These are phyloP conservation scores for Rhodosorus marinus DNA, from an alignment of 23 red algal species.

Conservation along the genomic window DNA sequence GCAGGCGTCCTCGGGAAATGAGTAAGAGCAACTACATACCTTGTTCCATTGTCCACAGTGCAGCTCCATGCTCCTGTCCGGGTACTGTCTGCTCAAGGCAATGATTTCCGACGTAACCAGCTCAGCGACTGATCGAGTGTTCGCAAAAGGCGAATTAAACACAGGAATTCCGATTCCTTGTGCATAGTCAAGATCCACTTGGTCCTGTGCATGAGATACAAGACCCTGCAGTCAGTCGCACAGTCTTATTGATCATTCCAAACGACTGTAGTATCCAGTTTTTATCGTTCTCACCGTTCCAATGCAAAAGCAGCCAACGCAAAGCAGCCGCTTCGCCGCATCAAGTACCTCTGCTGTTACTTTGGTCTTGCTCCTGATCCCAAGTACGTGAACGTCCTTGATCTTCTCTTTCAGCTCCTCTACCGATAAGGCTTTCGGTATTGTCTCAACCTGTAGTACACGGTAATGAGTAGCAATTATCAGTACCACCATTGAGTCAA, in stretches of 20 bases:
- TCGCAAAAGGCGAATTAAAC: slow-evolving; percentile 72
- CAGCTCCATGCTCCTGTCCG: slow-evolving; percentile 22
- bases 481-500: neutral
- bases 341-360: slow-evolving; percentile 30
- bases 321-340: slow-evolving; percentile 30
- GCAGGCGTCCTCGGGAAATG: too few relatives aligned
- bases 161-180: slow-evolving; percentile 54
- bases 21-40: too few relatives aligned
- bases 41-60: slow-evolving; percentile 62
- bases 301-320: slow-evolving; percentile 82
- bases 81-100: slow-evolving; percentile 25
- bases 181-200: slow-evolving; percentile 32
- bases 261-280: too few relatives aligned
- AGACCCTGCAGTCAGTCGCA: too few relatives aligned
- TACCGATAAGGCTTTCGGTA: slow-evolving; percentile 30
- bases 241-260: too few relatives aligned
- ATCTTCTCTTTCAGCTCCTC: slow-evolving; percentile 43
- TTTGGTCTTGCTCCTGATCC: slow-evolving; percentile 59
- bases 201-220: too few relatives aligned
- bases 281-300: too few relatives aligned
- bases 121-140: slow-evolving; percentile 71
- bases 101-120: slow-evolving; percentile 60
- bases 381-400: slow-evolving; percentile 30
- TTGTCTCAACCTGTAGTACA: slow-evolving; percentile 8
- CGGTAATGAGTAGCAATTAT: too few relatives aligned